A percentile compares a stretch with the other conserved stretches of the same genome.
These are phyloP conservation scores for Discostella stelligeroides DNA, from an alignment of 108 stramenopile species.

Conservation along the genomic window DNA sequence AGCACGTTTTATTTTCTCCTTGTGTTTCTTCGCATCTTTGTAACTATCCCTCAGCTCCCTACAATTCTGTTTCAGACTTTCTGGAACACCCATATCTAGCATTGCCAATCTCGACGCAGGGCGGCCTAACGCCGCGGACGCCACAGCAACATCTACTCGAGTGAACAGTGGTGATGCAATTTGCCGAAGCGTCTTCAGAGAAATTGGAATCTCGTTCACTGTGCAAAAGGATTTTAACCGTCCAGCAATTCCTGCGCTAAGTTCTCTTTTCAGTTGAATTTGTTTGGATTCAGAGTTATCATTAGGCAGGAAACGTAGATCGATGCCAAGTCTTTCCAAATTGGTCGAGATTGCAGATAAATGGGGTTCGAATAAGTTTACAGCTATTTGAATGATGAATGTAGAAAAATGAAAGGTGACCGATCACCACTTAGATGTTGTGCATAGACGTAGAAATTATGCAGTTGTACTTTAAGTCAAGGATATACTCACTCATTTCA, in stretches of 20 bases:
- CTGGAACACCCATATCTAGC: constrained; percentile 66
- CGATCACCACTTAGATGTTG: too few relatives aligned
- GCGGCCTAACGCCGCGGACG: constrained; percentile 59
- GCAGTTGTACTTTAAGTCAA: too few relatives aligned
- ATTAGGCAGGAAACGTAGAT: constrained; percentile 30
- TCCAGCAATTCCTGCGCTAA: constrained; percentile 6
- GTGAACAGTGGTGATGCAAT: constrained; percentile 66
- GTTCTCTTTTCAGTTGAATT: constrained; percentile 22
- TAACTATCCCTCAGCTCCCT: constrained; percentile 39
- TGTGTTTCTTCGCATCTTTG: constrained; percentile 33
- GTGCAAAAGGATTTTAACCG: constrained; percentile 65
- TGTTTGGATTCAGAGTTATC: neutral
- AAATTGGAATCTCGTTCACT: constrained; percentile 62
- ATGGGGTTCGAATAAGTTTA: constrained; percentile 55
- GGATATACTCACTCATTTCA: constrained; percentile 45
- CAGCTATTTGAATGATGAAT: constrained; percentile 2
- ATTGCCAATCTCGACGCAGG: constrained; percentile 56
- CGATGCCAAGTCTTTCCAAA: constrained; percentile 41
- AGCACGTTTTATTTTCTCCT: constrained; percentile 52
- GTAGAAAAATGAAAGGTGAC: too few relatives aligned
- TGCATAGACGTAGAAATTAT: too few relatives aligned
- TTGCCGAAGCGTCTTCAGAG: constrained; percentile 61
- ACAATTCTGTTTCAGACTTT: constrained; percentile 26
- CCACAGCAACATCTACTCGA: constrained; percentile 68
- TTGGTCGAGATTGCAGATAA: constrained; percentile 33